These are phyloP conservation scores for Oenanthe sinensis DNA, from an alignment of 129 eudicot genomes.

Conservation along the genomic window DNA sequence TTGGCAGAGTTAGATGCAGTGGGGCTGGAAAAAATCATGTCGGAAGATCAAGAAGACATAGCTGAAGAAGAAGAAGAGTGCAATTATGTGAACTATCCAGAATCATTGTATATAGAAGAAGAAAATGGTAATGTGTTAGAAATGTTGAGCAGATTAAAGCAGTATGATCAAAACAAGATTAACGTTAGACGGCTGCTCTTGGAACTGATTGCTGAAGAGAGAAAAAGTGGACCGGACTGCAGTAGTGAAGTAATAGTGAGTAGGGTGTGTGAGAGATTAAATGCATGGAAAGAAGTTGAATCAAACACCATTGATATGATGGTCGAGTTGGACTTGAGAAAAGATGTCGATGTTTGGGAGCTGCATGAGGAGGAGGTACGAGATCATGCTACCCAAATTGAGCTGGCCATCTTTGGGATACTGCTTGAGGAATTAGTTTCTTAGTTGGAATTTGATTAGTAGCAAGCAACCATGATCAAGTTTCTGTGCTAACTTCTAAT, in stretches of 20 bases:
- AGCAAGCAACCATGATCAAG: not conserved
- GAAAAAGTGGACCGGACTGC: conserved; percentile 14
- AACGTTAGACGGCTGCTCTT: conserved; percentile 53
- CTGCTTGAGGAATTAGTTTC: conserved; percentile 51
- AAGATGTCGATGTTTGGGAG: conserved; percentile 50
- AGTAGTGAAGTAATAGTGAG: conserved; percentile 24
- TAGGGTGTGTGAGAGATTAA: conserved; percentile 60
- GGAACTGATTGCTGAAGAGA: conserved; percentile 62
- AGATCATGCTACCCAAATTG: conserved; percentile 45
- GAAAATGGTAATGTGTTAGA: conserved; percentile 18
- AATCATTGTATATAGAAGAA: conserved; percentile 8
- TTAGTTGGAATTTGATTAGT: conserved; percentile 1
- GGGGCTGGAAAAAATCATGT: conserved; percentile 73
- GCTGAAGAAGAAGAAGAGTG: conserved; percentile 13
- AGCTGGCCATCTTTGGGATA: conserved; percentile 36
- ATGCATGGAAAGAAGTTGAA: conserved; percentile 64
- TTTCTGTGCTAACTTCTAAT: not conserved
- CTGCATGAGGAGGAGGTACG: conserved; percentile 26
- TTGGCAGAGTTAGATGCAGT: conserved; percentile 73
- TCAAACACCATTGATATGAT: conserved; percentile 85
- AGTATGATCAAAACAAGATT: conserved; percentile 20
- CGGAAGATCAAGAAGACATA: conserved; percentile 39
- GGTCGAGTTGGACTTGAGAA: conserved; percentile 57
- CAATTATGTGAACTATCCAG: conserved; percentile 12
- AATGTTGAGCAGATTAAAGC: conserved; percentile 24